Conservation (phyloP, 768 basidiomycete species). For the Lentinula lateritia region DNA sequence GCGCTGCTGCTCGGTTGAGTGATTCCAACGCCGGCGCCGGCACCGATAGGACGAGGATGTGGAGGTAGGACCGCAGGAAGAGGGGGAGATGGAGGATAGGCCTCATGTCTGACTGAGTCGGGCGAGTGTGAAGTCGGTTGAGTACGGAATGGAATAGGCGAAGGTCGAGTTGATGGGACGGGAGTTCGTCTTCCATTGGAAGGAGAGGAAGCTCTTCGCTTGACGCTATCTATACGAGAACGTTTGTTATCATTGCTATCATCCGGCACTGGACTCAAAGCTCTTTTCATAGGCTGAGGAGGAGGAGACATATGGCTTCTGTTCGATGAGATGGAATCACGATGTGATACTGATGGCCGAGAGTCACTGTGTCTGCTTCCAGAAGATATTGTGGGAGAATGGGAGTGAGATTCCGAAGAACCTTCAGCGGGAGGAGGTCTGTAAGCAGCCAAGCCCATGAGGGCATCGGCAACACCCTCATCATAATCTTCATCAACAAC, state of each 20-base stretch:
- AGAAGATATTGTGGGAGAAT: slow-evolving; percentile 55
- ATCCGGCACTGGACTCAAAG: slow-evolving; percentile 62
- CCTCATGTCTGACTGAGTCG: slow-evolving; percentile 50
- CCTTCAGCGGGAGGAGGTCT: slow-evolving; percentile 31
- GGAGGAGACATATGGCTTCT: slow-evolving; percentile 64
- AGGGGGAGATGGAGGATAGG: slow-evolving; percentile 48
- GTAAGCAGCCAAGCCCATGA: slow-evolving; percentile 63
- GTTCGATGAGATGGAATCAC: slow-evolving; percentile 64
- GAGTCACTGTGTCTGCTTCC: slow-evolving; percentile 49
- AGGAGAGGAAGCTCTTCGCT: slow-evolving; percentile 49
- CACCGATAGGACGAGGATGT: slow-evolving; percentile 68
- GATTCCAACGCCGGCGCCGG: slow-evolving; percentile 32
- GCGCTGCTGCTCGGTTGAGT: slow-evolving; percentile 12
- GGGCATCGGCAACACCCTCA: slow-evolving; percentile 72
- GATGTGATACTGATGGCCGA: slow-evolving; percentile 47
- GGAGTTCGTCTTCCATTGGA: slow-evolving; percentile 47
- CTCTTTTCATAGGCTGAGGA: slow-evolving; percentile 47
- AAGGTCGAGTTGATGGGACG: slow-evolving; percentile 55
- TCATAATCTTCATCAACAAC: slow-evolving; percentile 92
- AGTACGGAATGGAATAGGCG: slow-evolving; percentile 69
- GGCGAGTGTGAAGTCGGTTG: slow-evolving; percentile 68
- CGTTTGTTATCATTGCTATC: slow-evolving; percentile 56
- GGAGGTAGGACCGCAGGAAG: slow-evolving; percentile 62
- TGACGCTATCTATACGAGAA: slow-evolving; percentile 48
- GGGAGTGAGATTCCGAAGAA: slow-evolving; percentile 20